A percentile compares a stretch with the other conserved stretches of the same genome.
These are phyloP conservation scores for Sporothrix humicola DNA, from an alignment of 2,329 filamentous ascomycete species.

Conservation along the genomic window DNA sequence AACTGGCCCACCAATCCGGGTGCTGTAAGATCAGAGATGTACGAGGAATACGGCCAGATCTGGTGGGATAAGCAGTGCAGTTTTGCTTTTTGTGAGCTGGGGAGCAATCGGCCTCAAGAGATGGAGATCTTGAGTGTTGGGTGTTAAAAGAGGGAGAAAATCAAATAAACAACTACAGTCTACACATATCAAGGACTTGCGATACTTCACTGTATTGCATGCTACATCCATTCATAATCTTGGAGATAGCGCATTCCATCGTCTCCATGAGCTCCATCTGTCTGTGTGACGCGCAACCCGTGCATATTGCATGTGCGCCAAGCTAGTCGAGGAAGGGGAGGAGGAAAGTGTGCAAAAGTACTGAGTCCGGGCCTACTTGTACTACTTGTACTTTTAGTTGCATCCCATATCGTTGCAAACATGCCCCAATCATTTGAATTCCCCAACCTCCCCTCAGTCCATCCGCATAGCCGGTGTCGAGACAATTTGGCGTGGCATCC, in stretches of 20 bases:
- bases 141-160: no score
- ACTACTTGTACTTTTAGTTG: neutral
- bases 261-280: neutral
- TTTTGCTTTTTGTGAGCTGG: neutral
- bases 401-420: neutral
- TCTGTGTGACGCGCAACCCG: conserved; percentile 8
- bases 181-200: neutral
- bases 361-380: neutral
- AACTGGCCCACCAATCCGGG: conserved; percentile 2
- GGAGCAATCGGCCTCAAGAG: neutral
- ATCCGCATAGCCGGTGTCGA: neutral
- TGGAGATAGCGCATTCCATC: conserved; percentile 15
- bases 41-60: neutral
- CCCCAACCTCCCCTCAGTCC: conserved; percentile 3
- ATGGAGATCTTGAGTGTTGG: no score
- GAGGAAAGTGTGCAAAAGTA: neutral
- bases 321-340: conserved; percentile 19
- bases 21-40: neutral
- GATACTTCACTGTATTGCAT: neutral
- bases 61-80: neutral
- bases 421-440: neutral
- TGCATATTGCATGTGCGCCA: conserved; percentile 23
- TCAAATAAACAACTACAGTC: no score
- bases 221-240: neutral
- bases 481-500: neutral